phyloP scores from a whole-genome alignment of 2,329 filamentous ascomycete species.

The Clonostachys chloroleuca region DNA sequence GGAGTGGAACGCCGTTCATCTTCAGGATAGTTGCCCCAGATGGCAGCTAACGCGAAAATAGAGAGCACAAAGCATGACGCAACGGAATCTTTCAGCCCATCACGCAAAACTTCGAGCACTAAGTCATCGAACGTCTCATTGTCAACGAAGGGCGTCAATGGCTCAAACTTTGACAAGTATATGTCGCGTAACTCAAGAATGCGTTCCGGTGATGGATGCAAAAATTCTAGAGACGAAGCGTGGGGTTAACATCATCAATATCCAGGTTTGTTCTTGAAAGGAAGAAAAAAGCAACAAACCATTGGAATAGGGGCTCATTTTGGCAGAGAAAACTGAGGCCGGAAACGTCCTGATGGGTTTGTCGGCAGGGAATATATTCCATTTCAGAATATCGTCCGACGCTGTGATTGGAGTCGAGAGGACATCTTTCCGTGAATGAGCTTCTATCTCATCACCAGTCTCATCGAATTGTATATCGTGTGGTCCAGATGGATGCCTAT shows the following conservation, averaged over 20 bases:
- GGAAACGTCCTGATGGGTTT: constrained; percentile 5
- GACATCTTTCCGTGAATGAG: constrained; percentile 6
- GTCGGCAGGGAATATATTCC: constrained; percentile 6
- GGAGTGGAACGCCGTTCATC: constrained; percentile 2
- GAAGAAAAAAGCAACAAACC: constrained; percentile 1
- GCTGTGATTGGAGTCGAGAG: constrained; percentile 7
- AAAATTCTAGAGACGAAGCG: not conserved
- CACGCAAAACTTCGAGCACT: constrained; percentile 9
- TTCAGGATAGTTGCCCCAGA: constrained; percentile 6
- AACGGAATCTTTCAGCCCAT: constrained; percentile 5
- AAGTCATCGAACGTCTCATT: constrained; percentile 4
- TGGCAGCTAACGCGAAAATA: constrained; percentile 6
- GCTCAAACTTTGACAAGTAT: constrained; percentile 5
- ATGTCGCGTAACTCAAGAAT: constrained; percentile 5
- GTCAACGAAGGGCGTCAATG: constrained; percentile 5
- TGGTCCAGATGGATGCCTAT: too few relatives aligned
- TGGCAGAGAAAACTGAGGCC: constrained; percentile 4
- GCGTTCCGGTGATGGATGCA: constrained; percentile 2
- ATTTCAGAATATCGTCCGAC: constrained; percentile 6
- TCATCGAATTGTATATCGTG: too few relatives aligned
- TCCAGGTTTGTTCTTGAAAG: not conserved
- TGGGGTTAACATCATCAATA: not conserved
- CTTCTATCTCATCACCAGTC: constrained; percentile 4
- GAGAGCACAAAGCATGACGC: constrained; percentile 6
- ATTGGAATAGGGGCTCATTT: constrained; percentile 5